Base-by-base conservation (phyloP, 2,329 filamentous ascomycete species). In the Neofusicoccum laricinum region DNA sequence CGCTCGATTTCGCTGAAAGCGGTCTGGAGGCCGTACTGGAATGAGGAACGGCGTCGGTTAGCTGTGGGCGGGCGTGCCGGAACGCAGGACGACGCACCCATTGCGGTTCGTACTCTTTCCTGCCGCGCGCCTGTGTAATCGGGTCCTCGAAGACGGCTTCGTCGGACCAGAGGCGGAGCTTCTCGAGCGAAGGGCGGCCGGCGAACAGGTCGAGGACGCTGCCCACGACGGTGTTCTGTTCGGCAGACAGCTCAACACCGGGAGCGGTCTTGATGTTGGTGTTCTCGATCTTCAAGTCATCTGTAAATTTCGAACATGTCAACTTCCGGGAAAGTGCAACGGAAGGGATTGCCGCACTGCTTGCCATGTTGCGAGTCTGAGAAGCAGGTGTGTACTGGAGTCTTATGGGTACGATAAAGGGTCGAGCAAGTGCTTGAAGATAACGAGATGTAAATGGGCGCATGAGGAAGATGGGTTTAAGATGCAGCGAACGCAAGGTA, bases 121-220 rank as follows among this genome's bases (percentile, higher is more conserved):
- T 81, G 8, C 87, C 86, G 21, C 77, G 71, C 1, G 87, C 85
- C 40, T 84, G 79, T 46, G 86, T 86, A 50, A 89, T 75, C 4
- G 84, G 85, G 70, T 89, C 86, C 34, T 80, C 73, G 72, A 89
- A 89, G 0, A 78, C 81, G 7, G 81, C 86, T 41, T 84, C 79
- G 65, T 84, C 84, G 55, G 78, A 78, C 87, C 86, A 89, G 25
- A 89, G 79, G 14, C 79, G 76, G 50, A 89, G 80, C 71, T 88
- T 87, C 45, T 81, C 80, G 2, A 87, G 79, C 1, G 84, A 85
- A 0, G 86, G 85, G 17, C 82, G 80, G 50, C 86, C 86, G 38
- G 84, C 83, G 71, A 88, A 89, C 53, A 89, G 82, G 70, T 89
- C 86, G 25, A 89, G 79, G 14, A 89, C 79, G 50, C 81, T 84